phyloP scores from a whole-genome alignment of 2,329 filamentous ascomycete species.

The Akanthomyces lecanii region DNA sequence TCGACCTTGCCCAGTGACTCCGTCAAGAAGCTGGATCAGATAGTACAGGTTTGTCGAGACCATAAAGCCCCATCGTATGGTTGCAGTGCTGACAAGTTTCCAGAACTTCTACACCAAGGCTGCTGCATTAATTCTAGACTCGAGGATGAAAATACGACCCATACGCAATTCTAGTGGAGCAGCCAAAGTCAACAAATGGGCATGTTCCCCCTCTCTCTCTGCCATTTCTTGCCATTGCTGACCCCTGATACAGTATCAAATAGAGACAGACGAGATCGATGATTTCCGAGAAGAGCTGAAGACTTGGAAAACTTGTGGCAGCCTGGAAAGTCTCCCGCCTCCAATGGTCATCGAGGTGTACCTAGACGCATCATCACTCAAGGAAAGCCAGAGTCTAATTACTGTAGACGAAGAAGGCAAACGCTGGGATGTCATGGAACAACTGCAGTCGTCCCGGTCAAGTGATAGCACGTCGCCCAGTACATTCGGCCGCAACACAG shows the following conservation, averaged over 20 bases:
- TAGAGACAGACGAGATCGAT: slow-evolving; percentile 89
- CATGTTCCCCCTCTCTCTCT: slow-evolving; percentile 40
- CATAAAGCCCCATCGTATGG: background rate
- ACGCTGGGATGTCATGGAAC: slow-evolving; percentile 86
- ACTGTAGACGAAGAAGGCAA: slow-evolving; percentile 85
- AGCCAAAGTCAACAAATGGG: slow-evolving; percentile 79
- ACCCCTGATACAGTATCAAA: slow-evolving; percentile 68
- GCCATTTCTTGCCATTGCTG: slow-evolving; percentile 13
- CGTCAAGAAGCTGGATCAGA: slow-evolving; percentile 81
- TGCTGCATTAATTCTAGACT: slow-evolving; percentile 76
- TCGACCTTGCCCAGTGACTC: slow-evolving; percentile 59
- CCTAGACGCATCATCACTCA: slow-evolving; percentile 73
- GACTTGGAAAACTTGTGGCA: slow-evolving; percentile 76
- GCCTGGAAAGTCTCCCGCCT: slow-evolving; percentile 71
- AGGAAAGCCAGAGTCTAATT: slow-evolving; percentile 80
- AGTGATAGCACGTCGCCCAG: slow-evolving; percentile 43
- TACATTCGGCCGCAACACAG: slow-evolving; percentile 49
- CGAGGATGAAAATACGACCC: slow-evolving; percentile 66
- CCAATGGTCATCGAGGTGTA: slow-evolving; percentile 88
- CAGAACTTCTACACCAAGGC: slow-evolving; percentile 92
- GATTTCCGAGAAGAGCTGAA: slow-evolving; percentile 76
- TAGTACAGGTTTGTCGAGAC: slow-evolving; percentile 66
- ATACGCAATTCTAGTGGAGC: slow-evolving; percentile 37
- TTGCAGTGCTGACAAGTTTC: background rate
- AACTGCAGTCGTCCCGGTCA: slow-evolving; percentile 61